These are phyloP conservation scores for Suillus ampliporus DNA, from an alignment of 768 basidiomycete genomes.

Conservation along the genomic window DNA sequence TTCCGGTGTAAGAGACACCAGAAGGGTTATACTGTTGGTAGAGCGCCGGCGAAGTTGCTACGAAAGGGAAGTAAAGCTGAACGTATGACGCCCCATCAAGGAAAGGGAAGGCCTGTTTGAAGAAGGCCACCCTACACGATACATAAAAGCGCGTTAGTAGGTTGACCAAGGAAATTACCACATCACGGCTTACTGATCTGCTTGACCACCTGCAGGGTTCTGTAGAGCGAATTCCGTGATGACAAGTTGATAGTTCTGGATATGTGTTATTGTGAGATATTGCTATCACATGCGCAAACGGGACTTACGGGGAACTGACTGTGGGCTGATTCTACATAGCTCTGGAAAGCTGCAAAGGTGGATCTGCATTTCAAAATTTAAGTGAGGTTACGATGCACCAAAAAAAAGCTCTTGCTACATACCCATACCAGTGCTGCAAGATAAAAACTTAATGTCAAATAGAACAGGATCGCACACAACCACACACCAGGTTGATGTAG, in stretches of 20 bases:
- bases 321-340: conserved; percentile 32
- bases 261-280: conserved; percentile 13
- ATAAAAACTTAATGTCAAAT: background rate
- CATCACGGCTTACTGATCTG: conserved; percentile 31
- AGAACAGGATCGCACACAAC: background rate
- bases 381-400: conserved; percentile 3
- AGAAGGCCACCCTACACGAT: conserved; percentile 35
- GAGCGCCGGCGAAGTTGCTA: conserved; percentile 39
- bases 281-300: too few species aligned
- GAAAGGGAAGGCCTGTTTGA: conserved; percentile 40
- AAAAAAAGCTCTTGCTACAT: conserved; percentile 5
- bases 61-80: conserved; percentile 43
- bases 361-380: conserved; percentile 21
- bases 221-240: conserved; percentile 40
- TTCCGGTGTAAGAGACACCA: conserved; percentile 26
- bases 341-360: conserved; percentile 36
- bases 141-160: conserved; percentile 10
- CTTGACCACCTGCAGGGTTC: conserved; percentile 36
- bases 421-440: conserved; percentile 37
- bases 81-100: conserved; percentile 39
- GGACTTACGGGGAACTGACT: conserved; percentile 32
- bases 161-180: background rate
- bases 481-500: conserved; percentile 40
- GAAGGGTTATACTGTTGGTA: conserved; percentile 23
- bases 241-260: conserved; percentile 31